phyloP scores from a whole-genome alignment of 257 asterid species.

The Solanum medicagineum region DNA sequence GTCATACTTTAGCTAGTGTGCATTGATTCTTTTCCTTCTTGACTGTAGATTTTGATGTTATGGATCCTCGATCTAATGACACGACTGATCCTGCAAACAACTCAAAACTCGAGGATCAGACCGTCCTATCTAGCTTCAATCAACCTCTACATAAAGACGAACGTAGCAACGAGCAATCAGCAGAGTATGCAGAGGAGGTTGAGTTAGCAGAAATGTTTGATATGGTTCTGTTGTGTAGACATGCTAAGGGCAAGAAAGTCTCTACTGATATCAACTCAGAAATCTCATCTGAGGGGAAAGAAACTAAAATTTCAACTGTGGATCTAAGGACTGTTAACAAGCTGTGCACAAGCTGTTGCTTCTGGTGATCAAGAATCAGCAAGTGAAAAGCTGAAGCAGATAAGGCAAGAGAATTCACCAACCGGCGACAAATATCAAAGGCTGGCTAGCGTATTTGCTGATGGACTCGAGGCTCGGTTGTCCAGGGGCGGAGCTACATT shows the following conservation, averaged over 20 bases:
- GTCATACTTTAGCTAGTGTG: too few relatives aligned
- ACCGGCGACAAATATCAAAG: not conserved
- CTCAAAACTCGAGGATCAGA: not conserved
- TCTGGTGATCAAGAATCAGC: not conserved
- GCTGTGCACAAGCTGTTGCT: not conserved
- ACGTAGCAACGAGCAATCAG: not conserved
- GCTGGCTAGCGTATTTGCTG: not conserved
- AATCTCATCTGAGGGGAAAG: not conserved
- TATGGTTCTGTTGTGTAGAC: not conserved
- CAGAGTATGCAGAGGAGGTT: not conserved
- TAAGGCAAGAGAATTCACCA: not conserved
- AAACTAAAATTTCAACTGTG: not conserved
- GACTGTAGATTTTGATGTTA: not conserved
- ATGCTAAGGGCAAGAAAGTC: not conserved
- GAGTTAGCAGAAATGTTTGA: not conserved
- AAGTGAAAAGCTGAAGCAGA: not conserved
- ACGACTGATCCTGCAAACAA: not conserved
- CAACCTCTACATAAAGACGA: not conserved
- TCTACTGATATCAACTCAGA: not conserved
- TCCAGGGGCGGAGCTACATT: not conserved
- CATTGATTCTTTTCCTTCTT: not conserved
- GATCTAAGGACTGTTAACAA: not conserved
- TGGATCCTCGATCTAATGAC: not conserved
- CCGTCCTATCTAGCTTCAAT: not conserved
- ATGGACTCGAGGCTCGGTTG: not conserved